phyloP scores from a whole-genome alignment of 129 eudicot genomes.

The Artemisia argyi region DNA sequence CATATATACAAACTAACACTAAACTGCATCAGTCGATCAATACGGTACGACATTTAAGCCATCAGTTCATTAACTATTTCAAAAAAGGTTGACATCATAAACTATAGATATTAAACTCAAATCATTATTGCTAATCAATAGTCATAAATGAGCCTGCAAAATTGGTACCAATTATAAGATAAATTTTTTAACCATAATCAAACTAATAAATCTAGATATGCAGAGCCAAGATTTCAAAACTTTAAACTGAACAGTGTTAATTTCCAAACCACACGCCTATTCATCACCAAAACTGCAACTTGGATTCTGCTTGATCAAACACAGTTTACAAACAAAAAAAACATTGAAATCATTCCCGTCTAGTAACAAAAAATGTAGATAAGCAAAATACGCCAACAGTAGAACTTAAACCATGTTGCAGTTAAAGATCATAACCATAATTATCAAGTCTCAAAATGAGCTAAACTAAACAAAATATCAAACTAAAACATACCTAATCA shows the following conservation, averaged over 20 bases:
- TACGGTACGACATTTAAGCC: neutral
- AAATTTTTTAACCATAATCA: neutral
- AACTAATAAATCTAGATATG: neutral
- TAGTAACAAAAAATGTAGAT: too few species aligned
- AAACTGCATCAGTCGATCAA: neutral
- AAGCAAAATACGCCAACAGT: too few species aligned
- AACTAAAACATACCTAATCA: neutral
- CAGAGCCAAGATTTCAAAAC: neutral
- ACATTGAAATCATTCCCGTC: too few species aligned
- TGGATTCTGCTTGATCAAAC: neutral
- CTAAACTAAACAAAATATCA: neutral
- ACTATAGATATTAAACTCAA: neutral
- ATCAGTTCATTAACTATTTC: neutral
- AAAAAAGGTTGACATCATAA: neutral
- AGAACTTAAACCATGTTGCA: neutral
- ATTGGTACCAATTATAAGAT: too few species aligned
- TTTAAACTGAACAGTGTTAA: neutral
- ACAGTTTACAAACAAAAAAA: too few species aligned
- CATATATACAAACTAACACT: neutral
- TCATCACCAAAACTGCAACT: neutral
- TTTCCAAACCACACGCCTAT: neutral
- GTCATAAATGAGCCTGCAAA: constrained; percentile 11
- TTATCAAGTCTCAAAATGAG: neutral
- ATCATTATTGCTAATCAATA: neutral
- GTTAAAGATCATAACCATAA: constrained; percentile 5